Percentiles rank a stretch among this genome's conserved stretches.
These are phyloP conservation scores for Zizania latifolia DNA, from an alignment of 176 grass and related monocot species.

Conservation along the genomic window DNA sequence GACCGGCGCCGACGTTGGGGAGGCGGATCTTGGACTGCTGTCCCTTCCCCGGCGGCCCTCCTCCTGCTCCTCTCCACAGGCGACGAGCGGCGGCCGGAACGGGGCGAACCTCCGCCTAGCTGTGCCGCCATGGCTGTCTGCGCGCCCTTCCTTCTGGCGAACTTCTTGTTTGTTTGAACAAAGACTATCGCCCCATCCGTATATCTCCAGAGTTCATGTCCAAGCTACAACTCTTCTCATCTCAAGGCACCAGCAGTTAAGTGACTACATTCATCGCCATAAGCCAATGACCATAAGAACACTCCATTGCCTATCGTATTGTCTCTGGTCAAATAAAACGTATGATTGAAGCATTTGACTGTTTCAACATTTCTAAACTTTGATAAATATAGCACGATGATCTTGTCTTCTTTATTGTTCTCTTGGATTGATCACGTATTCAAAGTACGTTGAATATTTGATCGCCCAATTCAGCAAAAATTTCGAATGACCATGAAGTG, in stretches of 20 bases:
- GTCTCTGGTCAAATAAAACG: neutral
- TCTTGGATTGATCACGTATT: neutral
- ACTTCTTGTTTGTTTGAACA: conserved; percentile 75
- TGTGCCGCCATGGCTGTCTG: no score
- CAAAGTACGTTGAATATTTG: neutral
- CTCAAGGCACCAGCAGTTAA: neutral
- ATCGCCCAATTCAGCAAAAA: neutral
- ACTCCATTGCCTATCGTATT: neutral
- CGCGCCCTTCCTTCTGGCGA: no score
- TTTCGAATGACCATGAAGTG: neutral
- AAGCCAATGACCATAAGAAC: no score
- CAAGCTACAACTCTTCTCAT: conserved; percentile 48
- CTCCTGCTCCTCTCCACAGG: no score
- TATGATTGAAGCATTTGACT: neutral
- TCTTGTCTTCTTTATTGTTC: neutral
- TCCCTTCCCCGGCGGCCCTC: no score
- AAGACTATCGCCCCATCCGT: conserved; percentile 60
- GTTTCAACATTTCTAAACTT: neutral
- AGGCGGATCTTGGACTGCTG: no score
- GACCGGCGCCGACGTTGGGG: no score
- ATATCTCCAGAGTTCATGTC: conserved; percentile 56
- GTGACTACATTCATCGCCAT: neutral
- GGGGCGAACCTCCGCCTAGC: no score
- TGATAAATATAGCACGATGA: neutral
- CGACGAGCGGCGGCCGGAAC: no score